Base-by-base conservation (phyloP, 768 basidiomycete genomes). In the Psilocybe cubensis region DNA sequence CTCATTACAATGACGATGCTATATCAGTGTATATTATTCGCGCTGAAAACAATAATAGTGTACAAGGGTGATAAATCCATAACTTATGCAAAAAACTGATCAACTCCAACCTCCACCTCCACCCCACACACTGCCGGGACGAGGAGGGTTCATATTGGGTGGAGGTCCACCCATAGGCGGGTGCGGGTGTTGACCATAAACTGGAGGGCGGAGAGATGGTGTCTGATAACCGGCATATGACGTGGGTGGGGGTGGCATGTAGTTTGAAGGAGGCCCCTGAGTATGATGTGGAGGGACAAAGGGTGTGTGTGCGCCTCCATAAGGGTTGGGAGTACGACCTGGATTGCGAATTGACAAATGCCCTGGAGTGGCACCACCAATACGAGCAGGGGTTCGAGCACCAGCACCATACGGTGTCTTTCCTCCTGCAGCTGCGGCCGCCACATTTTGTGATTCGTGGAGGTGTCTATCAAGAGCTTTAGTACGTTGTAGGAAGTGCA, bases 371-470 rank as follows among this genome's bases (percentile, higher is more conserved):
- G 81, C 76, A 58, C 82, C 81, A n/a, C 85, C 91, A 12, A 86
- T 87, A 29, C 90, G 82, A 20, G 83, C 91, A 49, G 91, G 91
- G 1, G 91, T 93, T 29, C 91, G 84, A n/a, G 76, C 73, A 43
- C 88, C 89, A 25, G 86, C 85, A 54, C 81, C 86, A 61, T 87
- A 93, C 0, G 94, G 92, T 0, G 94, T 95, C 68, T 88, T 92
- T 8, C 88, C 88, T 43, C 88, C 87, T 38, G 79, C 61, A 65
- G 75, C 68, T 59, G 80, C 68, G 60, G 80, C 63, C 66, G 75
- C 69, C 68, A 83, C 56, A 76, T 77, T 79, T 79, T 89, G 79
- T n/a, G 89, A 88, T 71, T 91, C 88, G 64, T 92, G 87, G 42
- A 91, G 76, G 75, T 92, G 90, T 64, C 90, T 89, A 60, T 40